Percentiles rank a stretch among this genome's conserved stretches.
These are phyloP conservation scores for Cladobotryum mycophilum DNA, from an alignment of 2,329 filamentous ascomycete genomes.

Conservation along the genomic window DNA sequence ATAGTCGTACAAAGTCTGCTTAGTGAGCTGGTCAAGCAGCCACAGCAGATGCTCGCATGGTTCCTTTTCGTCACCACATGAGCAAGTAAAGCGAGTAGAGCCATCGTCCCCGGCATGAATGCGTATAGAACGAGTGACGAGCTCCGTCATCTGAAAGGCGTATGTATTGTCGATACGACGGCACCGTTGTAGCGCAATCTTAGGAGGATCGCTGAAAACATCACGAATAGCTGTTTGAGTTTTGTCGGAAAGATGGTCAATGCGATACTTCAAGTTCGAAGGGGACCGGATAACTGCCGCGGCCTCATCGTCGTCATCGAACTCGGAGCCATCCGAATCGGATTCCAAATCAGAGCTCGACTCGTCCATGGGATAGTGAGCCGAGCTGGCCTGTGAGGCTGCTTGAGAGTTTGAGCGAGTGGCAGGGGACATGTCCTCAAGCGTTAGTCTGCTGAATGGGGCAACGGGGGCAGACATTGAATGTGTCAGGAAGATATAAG, in stretches of 20 bases:
- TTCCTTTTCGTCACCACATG: slow-evolving; percentile 31
- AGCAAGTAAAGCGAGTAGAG: slow-evolving; percentile 39
- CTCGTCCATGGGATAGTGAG: slow-evolving; percentile 14
- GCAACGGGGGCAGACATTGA: slow-evolving; percentile 23
- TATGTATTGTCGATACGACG: slow-evolving; percentile 42
- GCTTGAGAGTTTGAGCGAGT: slow-evolving; percentile 14
- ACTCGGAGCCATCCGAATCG: slow-evolving; percentile 22
- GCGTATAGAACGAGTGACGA: slow-evolving; percentile 45
- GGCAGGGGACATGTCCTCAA: slow-evolving; percentile 24
- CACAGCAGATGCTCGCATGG: slow-evolving; percentile 49
- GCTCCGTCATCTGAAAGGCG: slow-evolving; percentile 51
- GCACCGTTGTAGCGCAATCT: slow-evolving; percentile 45
- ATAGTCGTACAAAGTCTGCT: slow-evolving; percentile 39
- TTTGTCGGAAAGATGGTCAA: slow-evolving; percentile 32
- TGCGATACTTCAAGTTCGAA: slow-evolving; percentile 33
- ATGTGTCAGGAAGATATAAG: background rate
- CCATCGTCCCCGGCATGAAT: slow-evolving; percentile 37
- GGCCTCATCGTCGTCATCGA: slow-evolving; percentile 26
- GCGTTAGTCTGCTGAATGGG: slow-evolving; percentile 23
- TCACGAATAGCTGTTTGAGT: slow-evolving; percentile 36
- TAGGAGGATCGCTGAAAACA: slow-evolving; percentile 42
- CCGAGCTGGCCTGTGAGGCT: slow-evolving; percentile 8
- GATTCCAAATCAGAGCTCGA: slow-evolving; percentile 23
- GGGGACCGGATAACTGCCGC: slow-evolving; percentile 30
- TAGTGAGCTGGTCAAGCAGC: slow-evolving; percentile 48